A percentile compares a stretch with the other conserved stretches of the same genome.
phyloP scores from a whole-genome alignment of 805 yeast genomes.

The Isabelozyma pseudorhagii region DNA sequence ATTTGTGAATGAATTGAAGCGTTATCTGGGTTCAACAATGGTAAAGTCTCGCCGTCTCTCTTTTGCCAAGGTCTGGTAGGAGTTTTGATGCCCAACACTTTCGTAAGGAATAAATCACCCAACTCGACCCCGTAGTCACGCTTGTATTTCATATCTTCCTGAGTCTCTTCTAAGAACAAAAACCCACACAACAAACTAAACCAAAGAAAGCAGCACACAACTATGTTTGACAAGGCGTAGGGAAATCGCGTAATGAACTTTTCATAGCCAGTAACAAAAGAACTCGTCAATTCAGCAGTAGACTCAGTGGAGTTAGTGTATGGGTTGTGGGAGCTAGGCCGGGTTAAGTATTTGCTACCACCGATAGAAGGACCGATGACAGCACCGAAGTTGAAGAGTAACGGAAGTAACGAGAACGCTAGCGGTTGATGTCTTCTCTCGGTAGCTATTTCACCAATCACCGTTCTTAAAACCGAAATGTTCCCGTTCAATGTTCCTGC shows the following conservation, averaged over 20 bases:
- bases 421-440: conserved; percentile 28
- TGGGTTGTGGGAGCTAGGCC: conserved; percentile 18
- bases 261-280: conserved; percentile 15
- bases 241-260: conserved; percentile 28
- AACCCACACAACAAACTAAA: conserved; percentile 25
- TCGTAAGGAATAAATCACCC: conserved; percentile 29
- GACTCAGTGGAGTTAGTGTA: conserved; percentile 3
- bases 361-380: conserved; percentile 32
- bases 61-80: conserved; percentile 29
- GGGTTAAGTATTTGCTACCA: conserved; percentile 24
- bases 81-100: conserved; percentile 19
- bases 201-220: conserved; percentile 25
- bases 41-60: not conserved
- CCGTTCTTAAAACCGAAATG: conserved; percentile 28
- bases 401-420: conserved; percentile 28
- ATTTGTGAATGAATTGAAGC: not conserved
- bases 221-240: conserved; percentile 37
- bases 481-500: conserved; percentile 30
- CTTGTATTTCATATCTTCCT: conserved; percentile 15
- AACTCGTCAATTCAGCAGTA: not conserved
- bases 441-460: conserved; percentile 29
- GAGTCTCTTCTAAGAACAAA: conserved; percentile 38
- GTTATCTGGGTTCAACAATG: not conserved
- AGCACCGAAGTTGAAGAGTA: conserved; percentile 30
- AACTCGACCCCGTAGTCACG: conserved; percentile 32